Evolutionary conservation across 148 eudicot species (phyloP), one percentile per base, ranked within the genome.

Genomic region (Selenicereus undatus): DNA sequence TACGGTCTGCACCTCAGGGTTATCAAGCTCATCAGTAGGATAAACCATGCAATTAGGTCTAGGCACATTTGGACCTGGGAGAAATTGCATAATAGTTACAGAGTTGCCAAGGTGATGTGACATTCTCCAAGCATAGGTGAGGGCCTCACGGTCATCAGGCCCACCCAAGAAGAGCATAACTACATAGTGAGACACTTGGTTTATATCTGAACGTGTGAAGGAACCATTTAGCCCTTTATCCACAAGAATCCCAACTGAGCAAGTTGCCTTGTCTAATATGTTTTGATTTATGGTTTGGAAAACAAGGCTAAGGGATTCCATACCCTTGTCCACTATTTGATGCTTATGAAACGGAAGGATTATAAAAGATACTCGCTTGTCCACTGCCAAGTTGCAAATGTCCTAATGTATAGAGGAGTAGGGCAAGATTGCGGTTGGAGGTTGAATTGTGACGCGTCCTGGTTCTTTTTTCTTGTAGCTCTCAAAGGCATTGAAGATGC

Each of bases 311-410:
- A 86, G 83, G 35, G 91, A 50, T 80, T 90, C 90, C 94, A 92
- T 89, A 5, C 90, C 91, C 5, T 94, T 92, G 73, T 91, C 92
- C 32, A 92, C 92, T 11, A 91, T 92, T 71, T 89, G 93, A 50
- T 92, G 92, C 75, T 92, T 92, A 78, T 92, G 96, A 78, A 92
- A 92, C 0, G 96, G 96, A 12, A 92, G 78, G 79, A 92, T 88
- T 3, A 92, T 78, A 32, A 92, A 80, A 9, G 97, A 84, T 21
- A 86, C 90, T 1, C 88, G 83, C 60, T 91, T 91, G 51, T 91
- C 94, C 86, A 89, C 92, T 0, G 93, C 92, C 13, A 90, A 83
- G 60, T 82, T 85, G 68, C 94, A 88, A 4, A 92, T 90, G 64
- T 91, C 94, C 60, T 91, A 90, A 24, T 92, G 94, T 94, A 92